Conservation (phyloP, 768 basidiomycete genomes). For the Scleroderma bovista region DNA sequence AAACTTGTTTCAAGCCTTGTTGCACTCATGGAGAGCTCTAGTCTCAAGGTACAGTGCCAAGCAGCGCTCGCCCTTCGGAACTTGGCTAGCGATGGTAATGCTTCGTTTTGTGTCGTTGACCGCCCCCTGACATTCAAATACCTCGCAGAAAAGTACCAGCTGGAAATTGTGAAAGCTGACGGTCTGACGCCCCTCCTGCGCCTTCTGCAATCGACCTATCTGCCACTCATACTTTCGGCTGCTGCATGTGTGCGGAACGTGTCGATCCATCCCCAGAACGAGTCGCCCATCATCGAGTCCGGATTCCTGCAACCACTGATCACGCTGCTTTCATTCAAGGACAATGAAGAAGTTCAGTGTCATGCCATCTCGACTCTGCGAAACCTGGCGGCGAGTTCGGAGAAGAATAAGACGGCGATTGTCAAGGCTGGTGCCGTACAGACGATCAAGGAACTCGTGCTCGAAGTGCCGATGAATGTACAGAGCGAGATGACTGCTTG, state of each 20-base stretch:
- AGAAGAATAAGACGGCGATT: slow-evolving; percentile 97
- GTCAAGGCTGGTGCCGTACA: slow-evolving; percentile 97
- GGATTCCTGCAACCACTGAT: slow-evolving; percentile 96
- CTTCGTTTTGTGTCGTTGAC: slow-evolving; percentile 12
- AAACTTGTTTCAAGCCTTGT: slow-evolving; percentile 93
- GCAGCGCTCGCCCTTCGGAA: slow-evolving; percentile 94
- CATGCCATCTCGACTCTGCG: slow-evolving; percentile 97
- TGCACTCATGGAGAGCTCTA: slow-evolving; percentile 92
- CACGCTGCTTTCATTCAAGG: slow-evolving; percentile 94
- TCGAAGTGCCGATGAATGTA: slow-evolving; percentile 92
- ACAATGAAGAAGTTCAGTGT: slow-evolving; percentile 99
- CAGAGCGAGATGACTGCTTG: slow-evolving; percentile 99
- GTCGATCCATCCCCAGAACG: slow-evolving; percentile 97
- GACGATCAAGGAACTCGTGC: slow-evolving; percentile 92
- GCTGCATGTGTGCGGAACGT: slow-evolving; percentile 99
- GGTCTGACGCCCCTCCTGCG: slow-evolving; percentile 90
- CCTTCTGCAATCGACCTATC: slow-evolving; percentile 92
- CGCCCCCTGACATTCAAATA: not conserved
- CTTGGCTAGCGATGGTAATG: slow-evolving; percentile 88
- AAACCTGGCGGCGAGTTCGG: slow-evolving; percentile 93
- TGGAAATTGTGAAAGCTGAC: slow-evolving; percentile 96
- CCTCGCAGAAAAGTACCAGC: slow-evolving; percentile 87
- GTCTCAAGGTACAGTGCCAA: slow-evolving; percentile 98
- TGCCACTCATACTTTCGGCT: slow-evolving; percentile 95
- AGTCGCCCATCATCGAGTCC: slow-evolving; percentile 98